Evolutionary conservation across 169 alveolate species (phyloP).

Genomic region (Eimeria brunetti): DNA sequence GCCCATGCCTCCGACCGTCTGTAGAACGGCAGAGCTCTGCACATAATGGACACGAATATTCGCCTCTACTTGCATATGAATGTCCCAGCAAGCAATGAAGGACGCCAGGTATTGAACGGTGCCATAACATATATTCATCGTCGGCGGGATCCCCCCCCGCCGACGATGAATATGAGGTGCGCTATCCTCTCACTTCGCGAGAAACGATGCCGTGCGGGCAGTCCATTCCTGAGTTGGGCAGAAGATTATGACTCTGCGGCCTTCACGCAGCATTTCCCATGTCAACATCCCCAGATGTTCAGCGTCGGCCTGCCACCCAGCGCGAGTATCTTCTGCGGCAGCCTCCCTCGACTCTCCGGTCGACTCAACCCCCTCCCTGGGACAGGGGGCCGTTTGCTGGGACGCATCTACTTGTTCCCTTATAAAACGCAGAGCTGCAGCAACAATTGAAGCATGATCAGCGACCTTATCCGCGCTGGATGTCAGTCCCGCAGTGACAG

Average conservation of each 20-base stretch:
- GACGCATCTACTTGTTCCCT: slow-evolving; percentile 4
- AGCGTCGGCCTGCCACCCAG: slow-evolving; percentile 76
- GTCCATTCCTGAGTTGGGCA: slow-evolving; percentile 85
- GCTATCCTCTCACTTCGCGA: slow-evolving; percentile 48
- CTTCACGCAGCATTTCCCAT: slow-evolving; percentile 83
- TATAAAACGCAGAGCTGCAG: slow-evolving; percentile 53
- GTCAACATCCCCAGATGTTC: slow-evolving; percentile 81
- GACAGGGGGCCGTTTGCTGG: background rate
- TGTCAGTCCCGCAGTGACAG: background rate
- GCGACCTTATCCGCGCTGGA: slow-evolving; percentile 3
- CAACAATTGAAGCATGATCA: slow-evolving; percentile 43
- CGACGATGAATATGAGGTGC: no score
- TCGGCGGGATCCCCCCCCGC: no score
- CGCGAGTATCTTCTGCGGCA: background rate
- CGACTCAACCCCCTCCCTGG: background rate
- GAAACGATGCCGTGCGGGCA: slow-evolving; percentile 74
- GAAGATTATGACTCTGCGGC: slow-evolving; percentile 83
- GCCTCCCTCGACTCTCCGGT: background rate
- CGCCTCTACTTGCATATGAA: no score
- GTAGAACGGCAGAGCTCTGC: slow-evolving; percentile 69
- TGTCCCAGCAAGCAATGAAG: background rate
- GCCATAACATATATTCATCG: background rate
- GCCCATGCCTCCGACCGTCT: slow-evolving; percentile 72
- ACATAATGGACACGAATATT: background rate
- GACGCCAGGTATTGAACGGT: background rate